These are phyloP conservation scores for Phytophthora aleatoria DNA, from an alignment of 352 stramenopile species.

Conservation along the genomic window DNA sequence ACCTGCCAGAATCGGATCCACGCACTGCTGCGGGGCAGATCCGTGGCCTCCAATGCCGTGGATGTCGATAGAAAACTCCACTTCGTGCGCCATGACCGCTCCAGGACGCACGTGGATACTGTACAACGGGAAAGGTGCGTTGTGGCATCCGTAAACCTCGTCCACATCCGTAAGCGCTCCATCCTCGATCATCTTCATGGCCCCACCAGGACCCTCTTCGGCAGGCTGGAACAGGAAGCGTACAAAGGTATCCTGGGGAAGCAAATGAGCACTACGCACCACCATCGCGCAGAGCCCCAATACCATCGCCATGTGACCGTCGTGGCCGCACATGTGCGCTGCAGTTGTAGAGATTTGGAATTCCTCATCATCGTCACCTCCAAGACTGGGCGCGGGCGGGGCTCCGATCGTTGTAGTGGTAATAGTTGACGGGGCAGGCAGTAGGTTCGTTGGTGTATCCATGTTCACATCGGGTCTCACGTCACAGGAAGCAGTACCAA, in stretches of 20 bases:
- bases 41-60: conserved; percentile 93
- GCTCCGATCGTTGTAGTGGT: conserved; percentile 35
- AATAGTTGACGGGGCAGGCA: conserved; percentile 25
- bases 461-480: conserved; percentile 27
- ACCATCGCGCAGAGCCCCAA: conserved; percentile 89
- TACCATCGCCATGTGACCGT: conserved; percentile 95
- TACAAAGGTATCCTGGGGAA: conserved; percentile 82
- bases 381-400: conserved; percentile 36
- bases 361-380: conserved; percentile 42
- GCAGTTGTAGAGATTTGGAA: conserved; percentile 31
- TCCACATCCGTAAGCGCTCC: conserved; percentile 87
- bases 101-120: conserved; percentile 88
- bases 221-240: conserved; percentile 97
- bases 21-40: conserved; percentile 90
- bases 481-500: conserved; percentile 10
- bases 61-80: conserved; percentile 94
- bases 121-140: conserved; percentile 89
- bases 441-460: conserved; percentile 20
- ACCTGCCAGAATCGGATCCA: conserved; percentile 93
- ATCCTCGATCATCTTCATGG: conserved; percentile 93
- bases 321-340: conserved; percentile 95
- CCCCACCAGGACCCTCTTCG: conserved; percentile 92
- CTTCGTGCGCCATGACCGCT: conserved; percentile 91
- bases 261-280: conserved; percentile 64
- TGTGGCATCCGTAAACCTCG: conserved; percentile 95